phyloP scores from a whole-genome alignment of 78 protist genomes.

The Guillardia theta region DNA sequence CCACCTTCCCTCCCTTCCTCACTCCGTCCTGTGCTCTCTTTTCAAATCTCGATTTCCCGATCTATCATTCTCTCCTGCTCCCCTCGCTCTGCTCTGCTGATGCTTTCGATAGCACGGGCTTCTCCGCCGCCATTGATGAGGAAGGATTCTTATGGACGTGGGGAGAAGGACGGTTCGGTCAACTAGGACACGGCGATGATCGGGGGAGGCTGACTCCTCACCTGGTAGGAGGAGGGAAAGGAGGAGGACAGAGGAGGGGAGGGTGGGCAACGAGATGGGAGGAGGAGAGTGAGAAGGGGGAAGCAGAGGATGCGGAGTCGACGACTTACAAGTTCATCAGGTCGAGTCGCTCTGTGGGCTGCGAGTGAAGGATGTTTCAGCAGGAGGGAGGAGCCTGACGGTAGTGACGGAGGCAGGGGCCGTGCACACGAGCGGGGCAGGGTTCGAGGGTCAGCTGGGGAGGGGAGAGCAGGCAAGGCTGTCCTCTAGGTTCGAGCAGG shows the following conservation, averaged over 20 bases:
- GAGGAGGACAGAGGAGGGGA: too few relatives aligned
- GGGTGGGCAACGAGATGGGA: too few relatives aligned
- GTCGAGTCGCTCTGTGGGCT: not conserved
- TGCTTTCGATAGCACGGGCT: not conserved
- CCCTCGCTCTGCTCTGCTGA: not conserved
- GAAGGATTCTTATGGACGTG: not conserved
- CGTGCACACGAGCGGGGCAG: not conserved
- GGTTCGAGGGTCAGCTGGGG: not conserved
- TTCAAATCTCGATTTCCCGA: too few relatives aligned
- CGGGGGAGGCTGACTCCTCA: not conserved
- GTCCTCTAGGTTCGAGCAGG: too few relatives aligned
- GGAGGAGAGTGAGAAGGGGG: too few relatives aligned
- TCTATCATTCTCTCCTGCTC: too few relatives aligned
- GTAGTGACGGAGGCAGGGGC: not conserved
- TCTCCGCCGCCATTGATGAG: not conserved
- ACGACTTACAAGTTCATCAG: too few relatives aligned
- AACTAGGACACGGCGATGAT: not conserved
- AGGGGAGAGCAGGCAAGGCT: too few relatives aligned
- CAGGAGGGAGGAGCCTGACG: not conserved
- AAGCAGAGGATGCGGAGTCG: too few relatives aligned
- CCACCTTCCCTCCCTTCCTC: too few relatives aligned
- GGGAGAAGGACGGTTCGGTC: not conserved
- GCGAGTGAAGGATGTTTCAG: not conserved
- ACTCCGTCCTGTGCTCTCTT: too few relatives aligned
- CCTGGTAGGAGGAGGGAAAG: too few relatives aligned